Base-by-base conservation (phyloP, 768 basidiomycete genomes). In the Tulasnella sp. region DNA sequence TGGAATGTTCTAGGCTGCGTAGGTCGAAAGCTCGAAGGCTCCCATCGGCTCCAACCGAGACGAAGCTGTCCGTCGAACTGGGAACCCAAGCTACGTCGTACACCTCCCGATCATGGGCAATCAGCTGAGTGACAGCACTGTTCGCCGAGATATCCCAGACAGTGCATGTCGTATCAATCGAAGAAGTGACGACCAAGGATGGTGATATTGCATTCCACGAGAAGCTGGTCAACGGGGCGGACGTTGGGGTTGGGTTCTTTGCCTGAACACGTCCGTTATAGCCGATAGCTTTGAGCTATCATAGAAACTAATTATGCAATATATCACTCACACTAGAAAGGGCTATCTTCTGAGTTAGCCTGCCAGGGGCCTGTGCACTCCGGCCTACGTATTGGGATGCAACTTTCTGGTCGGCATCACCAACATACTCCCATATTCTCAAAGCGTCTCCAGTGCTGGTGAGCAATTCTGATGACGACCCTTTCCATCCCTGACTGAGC, bases 71-170 rank as follows among this genome's bases (percentile, higher is more conserved):
- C 16, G 94, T 95, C 11, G 95, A 96, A 35, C 91, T 90, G 6
- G 98, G 98, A 16, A 98, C 89, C 97, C 98, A 99, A n/a, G 95
- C 96, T 57, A 98, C 96, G 83, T 98, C 96, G 85, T 96, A 97
- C 18, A 95, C 96, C 85, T 96, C 93, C 70, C 94, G 90, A 86
- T 98, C 96, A 84, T 98, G 97, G 0, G 97, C 96, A 82, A 98
- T 97, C 79, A 99, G 90, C 84, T 99, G 98, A 3, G 98, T 99
- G 83, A 99, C 90, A 35, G 98, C 97, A 9, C 93, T 91, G 35
- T 91, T 90, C 4, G 94, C 94, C 82, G 97, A 93, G 83, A 99
- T 94, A 84, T 99, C 98, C 98, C 98, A 99, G 32, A 99, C 93
- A 1, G 98, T 99, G 83, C 97, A 99, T 18, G 96, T 98, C 73